Evolutionary conservation across 2,329 filamentous ascomycete species (phyloP), one percentile per base, ranked within the genome.

Genomic region (Fonsecaea pedrosoi): DNA sequence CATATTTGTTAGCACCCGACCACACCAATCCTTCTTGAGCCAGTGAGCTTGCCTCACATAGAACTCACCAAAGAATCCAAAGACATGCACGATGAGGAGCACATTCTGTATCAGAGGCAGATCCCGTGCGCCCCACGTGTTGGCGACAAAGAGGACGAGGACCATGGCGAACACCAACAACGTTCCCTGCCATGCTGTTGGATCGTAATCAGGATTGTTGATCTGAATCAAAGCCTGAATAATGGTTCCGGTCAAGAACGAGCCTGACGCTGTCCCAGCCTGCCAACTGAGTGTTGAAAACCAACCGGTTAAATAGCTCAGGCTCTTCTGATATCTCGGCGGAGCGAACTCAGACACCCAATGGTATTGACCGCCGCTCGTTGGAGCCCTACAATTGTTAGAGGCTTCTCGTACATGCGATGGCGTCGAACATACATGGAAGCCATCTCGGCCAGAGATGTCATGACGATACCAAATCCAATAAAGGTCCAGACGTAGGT

Each of bases 401-500:
- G 42, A 53, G 32, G 34, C 2, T n/a, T 9, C 18, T 30, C 4
- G 21, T 9, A 4, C 2, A 25, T 25, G 6, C 7, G 38, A 10
- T 48, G 40, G 30, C n/a, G 12, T 9, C 3, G 40, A 18, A 13
- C 65, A 21, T 58, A 65, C 66, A 80, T 81, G 1, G 77, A 78
- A 5, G 78, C 77, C 78, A 92, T 83, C 76, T 96, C 92, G 0
- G 90, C 86, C 73, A 94, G 82, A 6, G 78, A 78, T 21, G 71
- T 71, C 40, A 79, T 75, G 18, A 94, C 83, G 30, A 88, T 89
- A 6, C 90, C 89, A 32, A 90, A 85, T 0, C 90, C 89, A 8
- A 94, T 87, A 21, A 90, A 79, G 34, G 89, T 78, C 73, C 76
- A 77, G 4, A 80, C 66, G 62, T 74, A 78, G 0, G 75, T 72